These are phyloP conservation scores for Thozetella sp. DNA, from an alignment of 495 filamentous ascomycete species.

Conservation along the genomic window DNA sequence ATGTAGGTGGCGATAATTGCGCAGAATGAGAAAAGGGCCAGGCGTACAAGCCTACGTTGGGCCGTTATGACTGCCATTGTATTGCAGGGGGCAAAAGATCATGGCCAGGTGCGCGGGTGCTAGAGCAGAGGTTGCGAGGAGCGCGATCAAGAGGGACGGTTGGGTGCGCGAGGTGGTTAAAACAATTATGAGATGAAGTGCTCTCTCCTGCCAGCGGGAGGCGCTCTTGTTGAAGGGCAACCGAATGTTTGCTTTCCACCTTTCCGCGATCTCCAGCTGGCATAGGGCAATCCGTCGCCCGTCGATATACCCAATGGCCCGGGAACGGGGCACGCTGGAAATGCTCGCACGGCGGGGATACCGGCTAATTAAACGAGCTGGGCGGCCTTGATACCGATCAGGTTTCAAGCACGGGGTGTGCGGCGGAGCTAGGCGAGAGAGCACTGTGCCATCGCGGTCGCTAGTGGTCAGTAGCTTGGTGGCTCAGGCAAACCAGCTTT, in stretches of 20 bases:
- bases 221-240: not conserved
- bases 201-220: not conserved
- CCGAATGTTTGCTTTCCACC: not conserved
- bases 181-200: not conserved
- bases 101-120: conserved; percentile 4
- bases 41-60: conserved; percentile 21
- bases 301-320: not conserved
- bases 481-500: conserved; percentile 4
- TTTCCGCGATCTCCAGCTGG: not conserved
- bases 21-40: conserved; percentile 16
- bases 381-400: not conserved
- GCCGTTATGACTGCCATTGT: conserved; percentile 21
- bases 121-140: not conserved
- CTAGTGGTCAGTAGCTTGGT: not conserved
- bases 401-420: not conserved
- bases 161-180: not conserved
- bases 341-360: not conserved
- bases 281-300: not conserved
- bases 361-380: not conserved
- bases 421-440: not conserved
- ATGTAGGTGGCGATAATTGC: conserved; percentile 20
- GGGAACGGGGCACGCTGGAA: not conserved
- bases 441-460: not conserved
- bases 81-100: conserved; percentile 13
- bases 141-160: not conserved